Evolutionary conservation across 2,329 filamentous ascomycete genomes (phyloP).

Genomic region (Colletotrichum costaricense): DNA sequence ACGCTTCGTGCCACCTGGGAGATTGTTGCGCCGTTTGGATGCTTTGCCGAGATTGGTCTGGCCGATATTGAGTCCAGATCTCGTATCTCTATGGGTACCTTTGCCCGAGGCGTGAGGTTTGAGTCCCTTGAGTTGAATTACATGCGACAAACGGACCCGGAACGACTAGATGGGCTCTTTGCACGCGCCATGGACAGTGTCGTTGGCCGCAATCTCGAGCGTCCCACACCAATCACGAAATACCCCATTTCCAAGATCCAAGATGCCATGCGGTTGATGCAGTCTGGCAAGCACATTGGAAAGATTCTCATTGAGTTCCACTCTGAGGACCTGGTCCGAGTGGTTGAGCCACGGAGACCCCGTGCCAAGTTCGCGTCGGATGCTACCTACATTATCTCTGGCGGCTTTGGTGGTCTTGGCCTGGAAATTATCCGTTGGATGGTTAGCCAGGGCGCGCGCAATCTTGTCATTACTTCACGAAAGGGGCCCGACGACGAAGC

Average conservation of each 20-base stretch:
- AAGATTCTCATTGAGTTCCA: conserved; percentile 52
- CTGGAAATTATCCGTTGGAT: conserved; percentile 49
- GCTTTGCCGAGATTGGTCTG: conserved; percentile 43
- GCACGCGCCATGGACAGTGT: neutral
- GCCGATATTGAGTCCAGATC: neutral
- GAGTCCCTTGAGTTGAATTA: conserved; percentile 24
- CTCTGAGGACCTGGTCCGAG: conserved; percentile 11
- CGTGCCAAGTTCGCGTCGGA: conserved; percentile 31
- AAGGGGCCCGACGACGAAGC: conserved; percentile 38
- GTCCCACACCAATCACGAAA: conserved; percentile 39
- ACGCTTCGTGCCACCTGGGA: conserved; percentile 41
- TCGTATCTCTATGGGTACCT: neutral
- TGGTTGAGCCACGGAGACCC: conserved; percentile 5
- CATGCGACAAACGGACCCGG: conserved; percentile 9
- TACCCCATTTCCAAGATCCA: conserved; percentile 43
- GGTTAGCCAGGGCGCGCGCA: conserved; percentile 45
- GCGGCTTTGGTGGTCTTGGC: conserved; percentile 44
- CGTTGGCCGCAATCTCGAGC: neutral
- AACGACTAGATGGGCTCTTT: conserved; percentile 18
- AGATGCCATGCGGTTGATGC: conserved; percentile 56
- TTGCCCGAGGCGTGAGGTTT: conserved; percentile 12
- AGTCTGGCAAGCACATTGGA: conserved; percentile 55
- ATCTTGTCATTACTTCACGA: conserved; percentile 50
- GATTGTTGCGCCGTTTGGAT: conserved; percentile 44
- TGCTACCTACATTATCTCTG: conserved; percentile 10